Evolutionary conservation across 2,329 filamentous ascomycete genomes (phyloP), one percentile per base, ranked within the genome.

Genomic region (Cladosporium sp.): DNA sequence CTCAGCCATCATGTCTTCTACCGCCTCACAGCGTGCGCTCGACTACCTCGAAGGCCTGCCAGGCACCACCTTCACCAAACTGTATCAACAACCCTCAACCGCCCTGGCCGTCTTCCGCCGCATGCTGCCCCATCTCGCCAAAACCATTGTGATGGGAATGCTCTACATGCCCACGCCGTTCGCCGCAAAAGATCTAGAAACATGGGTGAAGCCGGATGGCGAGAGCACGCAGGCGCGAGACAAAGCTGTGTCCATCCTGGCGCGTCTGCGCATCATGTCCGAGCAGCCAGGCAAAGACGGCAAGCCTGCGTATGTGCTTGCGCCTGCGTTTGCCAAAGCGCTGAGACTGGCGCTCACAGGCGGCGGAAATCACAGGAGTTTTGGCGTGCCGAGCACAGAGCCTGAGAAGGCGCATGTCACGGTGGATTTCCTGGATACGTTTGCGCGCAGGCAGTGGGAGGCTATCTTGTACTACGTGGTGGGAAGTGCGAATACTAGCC

Each of bases 381-480:
- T 99, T 75, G 95, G 95, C 66, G 91, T 98, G 1, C 91, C 93
- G 1, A 85, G 83, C 14, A 84, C 88, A 8, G 55, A 54, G 49
- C 83, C 87, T 3, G 83, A 87, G 38, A 85, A 87, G 49, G 81
- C 84, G 65, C 85, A 87, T 59, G 86, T 95, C 59, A 88, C 90
- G 67, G 79, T 93, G 12, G 74, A 85, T 1, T 92, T 91, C 71
- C 85, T 99, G 66, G 95, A 99, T 75, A 85, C 88, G 32, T 96
- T 94, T 79, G 93, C 95, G 5, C 87, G 92, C 64, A 87, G 86
- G 72, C 93, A 96, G 75, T 99, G 95, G 93, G 96, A 99, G 78
- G 91, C 92, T 30, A 97, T 99, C 32, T 80, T 99, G 58, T 95
- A 97, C 78, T 99, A 93, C 75, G 93, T 99, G 77, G 95, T 99